phyloP scores from a whole-genome alignment of 2,329 filamentous ascomycete genomes.

The Tolypocladium ophioglossoides region DNA sequence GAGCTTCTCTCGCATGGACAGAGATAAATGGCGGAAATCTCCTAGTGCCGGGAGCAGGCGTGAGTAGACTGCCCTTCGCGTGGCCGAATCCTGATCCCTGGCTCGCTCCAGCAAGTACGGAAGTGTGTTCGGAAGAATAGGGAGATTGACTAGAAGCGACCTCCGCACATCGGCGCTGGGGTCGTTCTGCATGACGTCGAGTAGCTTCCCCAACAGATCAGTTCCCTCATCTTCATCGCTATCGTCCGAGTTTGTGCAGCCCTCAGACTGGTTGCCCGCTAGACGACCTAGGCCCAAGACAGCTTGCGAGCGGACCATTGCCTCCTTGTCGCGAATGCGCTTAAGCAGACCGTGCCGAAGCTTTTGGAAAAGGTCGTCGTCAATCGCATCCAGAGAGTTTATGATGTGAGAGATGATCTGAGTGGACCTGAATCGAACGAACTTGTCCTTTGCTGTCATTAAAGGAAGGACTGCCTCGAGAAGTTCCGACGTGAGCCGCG shows the following conservation, averaged over 20 bases:
- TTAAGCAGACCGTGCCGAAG: slow-evolving; percentile 71
- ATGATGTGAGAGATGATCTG: slow-evolving; percentile 87
- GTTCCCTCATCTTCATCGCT: slow-evolving; percentile 52
- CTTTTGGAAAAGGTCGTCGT: slow-evolving; percentile 81
- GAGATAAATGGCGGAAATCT: slow-evolving; percentile 86
- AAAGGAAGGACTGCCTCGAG: slow-evolving; percentile 65
- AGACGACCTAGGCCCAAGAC: slow-evolving; percentile 81
- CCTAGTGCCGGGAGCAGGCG: slow-evolving; percentile 78
- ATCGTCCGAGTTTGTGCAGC: slow-evolving; percentile 57
- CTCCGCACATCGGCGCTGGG: slow-evolving; percentile 87
- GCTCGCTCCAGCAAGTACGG: slow-evolving; percentile 85
- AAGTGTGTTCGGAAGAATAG: slow-evolving; percentile 70
- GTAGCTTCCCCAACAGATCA: slow-evolving; percentile 69
- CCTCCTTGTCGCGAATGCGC: slow-evolving; percentile 86
- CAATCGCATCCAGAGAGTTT: slow-evolving; percentile 84
- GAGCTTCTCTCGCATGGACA: slow-evolving; percentile 91
- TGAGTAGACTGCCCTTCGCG: slow-evolving; percentile 77
- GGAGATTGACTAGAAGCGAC: slow-evolving; percentile 82
- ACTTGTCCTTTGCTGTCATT: slow-evolving; percentile 83
- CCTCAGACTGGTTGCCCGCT: slow-evolving; percentile 66
- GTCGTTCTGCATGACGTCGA: slow-evolving; percentile 87
- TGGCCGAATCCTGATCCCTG: slow-evolving; percentile 76
- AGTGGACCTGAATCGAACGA: slow-evolving; percentile 78
- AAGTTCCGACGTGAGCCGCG: slow-evolving; percentile 64
- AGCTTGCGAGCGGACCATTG: slow-evolving; percentile 84